A percentile compares a stretch with the other conserved stretches of the same genome.
Evolutionary conservation across 1,139 yeast genomes (phyloP).

Genomic region (Diutina pseudorugosa): DNA sequence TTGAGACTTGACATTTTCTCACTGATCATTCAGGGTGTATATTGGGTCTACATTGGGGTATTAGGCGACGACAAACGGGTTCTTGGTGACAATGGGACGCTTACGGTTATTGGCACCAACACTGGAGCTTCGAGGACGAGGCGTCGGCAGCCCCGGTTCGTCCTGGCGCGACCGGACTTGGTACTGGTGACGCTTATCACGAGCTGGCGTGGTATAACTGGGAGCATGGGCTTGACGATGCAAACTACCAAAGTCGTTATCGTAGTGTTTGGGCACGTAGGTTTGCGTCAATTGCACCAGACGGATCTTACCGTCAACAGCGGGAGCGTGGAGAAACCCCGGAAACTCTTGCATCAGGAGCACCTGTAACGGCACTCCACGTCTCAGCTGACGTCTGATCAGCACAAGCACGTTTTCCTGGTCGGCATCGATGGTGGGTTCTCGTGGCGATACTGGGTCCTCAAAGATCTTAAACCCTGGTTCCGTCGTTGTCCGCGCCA

Average conservation of each 20-base stretch:
- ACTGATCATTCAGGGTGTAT: too few relatives aligned
- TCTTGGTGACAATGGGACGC: background rate
- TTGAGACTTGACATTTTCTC: too few relatives aligned
- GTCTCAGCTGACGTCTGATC: background rate
- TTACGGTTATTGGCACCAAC: background rate
- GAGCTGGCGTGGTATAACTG: background rate
- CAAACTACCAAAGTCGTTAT: background rate
- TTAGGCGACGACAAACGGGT: constrained; percentile 1
- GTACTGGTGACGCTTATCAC: background rate
- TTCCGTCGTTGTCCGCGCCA: background rate
- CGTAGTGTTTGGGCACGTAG: background rate
- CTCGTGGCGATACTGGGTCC: background rate
- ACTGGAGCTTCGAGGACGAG: background rate
- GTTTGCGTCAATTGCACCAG: background rate
- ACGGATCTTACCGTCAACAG: background rate
- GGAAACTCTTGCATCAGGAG: background rate
- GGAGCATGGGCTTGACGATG: background rate
- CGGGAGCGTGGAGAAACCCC: background rate
- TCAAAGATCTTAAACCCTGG: background rate
- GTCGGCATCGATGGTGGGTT: background rate
- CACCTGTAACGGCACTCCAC: background rate
- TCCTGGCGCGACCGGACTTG: background rate
- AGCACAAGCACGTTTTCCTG: constrained; percentile 1
- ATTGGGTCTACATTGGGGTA: too few relatives aligned
- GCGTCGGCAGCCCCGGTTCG: constrained; percentile 1